Conservation (phyloP, 2,329 filamentous ascomycete species). For the Colletotrichum simmondsii region DNA sequence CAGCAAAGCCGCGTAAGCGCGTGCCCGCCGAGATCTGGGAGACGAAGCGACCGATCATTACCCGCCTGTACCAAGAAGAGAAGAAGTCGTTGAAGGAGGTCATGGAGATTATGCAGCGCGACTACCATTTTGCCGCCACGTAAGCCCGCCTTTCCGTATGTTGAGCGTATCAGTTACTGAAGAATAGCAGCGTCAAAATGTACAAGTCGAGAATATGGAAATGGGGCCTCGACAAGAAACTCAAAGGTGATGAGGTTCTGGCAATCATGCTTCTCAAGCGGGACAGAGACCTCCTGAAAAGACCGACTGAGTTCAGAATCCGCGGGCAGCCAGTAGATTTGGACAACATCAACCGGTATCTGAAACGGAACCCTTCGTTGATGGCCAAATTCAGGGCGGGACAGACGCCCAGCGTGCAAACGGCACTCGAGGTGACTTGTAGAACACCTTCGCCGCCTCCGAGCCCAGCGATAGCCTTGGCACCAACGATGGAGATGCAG, state of each 20-base stretch:
- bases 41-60: conserved; percentile 48
- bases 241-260: conserved; percentile 53
- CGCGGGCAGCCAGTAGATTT: conserved; percentile 51
- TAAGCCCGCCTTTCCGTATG: conserved; percentile 38
- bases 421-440: conserved; percentile 45
- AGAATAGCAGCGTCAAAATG: conserved; percentile 49
- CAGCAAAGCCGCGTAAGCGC: conserved; percentile 39
- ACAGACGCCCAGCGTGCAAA: conserved; percentile 44
- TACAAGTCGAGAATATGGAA: conserved; percentile 55
- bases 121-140: conserved; percentile 52
- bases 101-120: conserved; percentile 50
- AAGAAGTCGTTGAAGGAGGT: conserved; percentile 53
- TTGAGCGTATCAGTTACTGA: conserved; percentile 2
- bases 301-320: conserved; percentile 48
- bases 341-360: conserved; percentile 52
- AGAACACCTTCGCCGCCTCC: conserved; percentile 43
- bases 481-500: conserved; percentile 37
- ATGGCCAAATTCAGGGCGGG: conserved; percentile 45
- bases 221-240: conserved; percentile 55
- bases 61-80: conserved; percentile 51
- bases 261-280: conserved; percentile 49
- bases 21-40: conserved; percentile 47
- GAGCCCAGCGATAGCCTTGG: conserved; percentile 36
- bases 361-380: conserved; percentile 50
- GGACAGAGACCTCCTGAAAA: conserved; percentile 48